These are phyloP conservation scores for Beauveria bassiana DNA, from an alignment of 2,329 filamentous ascomycete genomes.

Conservation along the genomic window DNA sequence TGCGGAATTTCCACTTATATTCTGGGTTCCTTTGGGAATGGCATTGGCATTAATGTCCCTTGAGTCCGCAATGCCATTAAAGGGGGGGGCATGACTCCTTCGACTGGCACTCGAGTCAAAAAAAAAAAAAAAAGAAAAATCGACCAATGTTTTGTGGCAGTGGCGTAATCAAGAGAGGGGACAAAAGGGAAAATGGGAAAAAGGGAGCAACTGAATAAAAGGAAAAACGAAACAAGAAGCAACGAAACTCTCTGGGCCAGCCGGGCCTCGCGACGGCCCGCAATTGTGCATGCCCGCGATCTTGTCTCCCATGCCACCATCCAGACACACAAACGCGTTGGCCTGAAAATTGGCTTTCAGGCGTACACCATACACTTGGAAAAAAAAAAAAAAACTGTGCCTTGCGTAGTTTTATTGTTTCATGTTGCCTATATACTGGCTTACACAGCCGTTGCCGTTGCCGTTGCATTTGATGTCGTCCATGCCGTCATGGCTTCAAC, in stretches of 20 bases:
- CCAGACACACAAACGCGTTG: neutral
- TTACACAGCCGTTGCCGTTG: neutral
- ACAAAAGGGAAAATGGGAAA: neutral
- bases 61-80: neutral
- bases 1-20: neutral
- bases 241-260: neutral
- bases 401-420: neutral
- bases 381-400: neutral
- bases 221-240: neutral
- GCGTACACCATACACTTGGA: neutral
- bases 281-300: neutral
- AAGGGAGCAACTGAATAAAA: neutral
- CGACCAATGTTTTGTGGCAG: neutral
- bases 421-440: neutral
- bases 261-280: neutral
- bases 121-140: neutral
- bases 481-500: neutral
- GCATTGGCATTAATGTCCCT: neutral
- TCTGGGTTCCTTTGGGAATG: neutral
- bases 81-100: neutral
- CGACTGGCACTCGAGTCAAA: neutral
- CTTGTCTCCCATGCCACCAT: neutral
- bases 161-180: neutral
- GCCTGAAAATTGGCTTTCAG: neutral
- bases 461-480: neutral